Conservation (phyloP, 169 alveolate genomes). For the Miamiensis avidus region DNA sequence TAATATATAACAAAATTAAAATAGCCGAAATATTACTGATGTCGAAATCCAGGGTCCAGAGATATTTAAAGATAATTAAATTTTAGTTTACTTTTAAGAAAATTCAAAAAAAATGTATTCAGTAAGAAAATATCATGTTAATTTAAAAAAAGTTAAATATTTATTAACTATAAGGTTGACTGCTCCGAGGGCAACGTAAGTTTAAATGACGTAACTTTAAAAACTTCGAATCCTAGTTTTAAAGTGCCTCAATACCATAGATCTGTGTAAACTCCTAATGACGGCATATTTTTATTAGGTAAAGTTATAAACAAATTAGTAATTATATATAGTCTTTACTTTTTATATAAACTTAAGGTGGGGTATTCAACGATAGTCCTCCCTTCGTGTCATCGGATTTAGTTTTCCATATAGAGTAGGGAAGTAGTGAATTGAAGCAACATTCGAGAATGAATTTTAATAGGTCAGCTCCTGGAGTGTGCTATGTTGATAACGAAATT, state of each 20-base stretch:
- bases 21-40: no score
- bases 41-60: neutral
- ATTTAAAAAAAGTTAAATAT: no score
- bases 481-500: neutral
- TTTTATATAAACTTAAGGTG: neutral
- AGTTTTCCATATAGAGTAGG: neutral
- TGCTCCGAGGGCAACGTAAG: neutral
- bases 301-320: neutral
- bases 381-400: neutral
- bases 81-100: no score
- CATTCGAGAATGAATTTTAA: neutral
- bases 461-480: neutral
- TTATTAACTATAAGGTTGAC: no score
- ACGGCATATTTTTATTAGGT: neutral
- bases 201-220: neutral
- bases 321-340: no score
- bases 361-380: neutral
- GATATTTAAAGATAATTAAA: no score
- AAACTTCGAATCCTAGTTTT: neutral
- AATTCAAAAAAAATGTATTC: neutral
- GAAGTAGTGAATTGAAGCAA: neutral
- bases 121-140: no score
- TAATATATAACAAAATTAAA: no score
- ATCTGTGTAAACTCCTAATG: neutral
- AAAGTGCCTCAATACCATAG: neutral